phyloP scores from a whole-genome alignment of 2,329 filamentous ascomycete species.

The Endocalyx cinctus region DNA sequence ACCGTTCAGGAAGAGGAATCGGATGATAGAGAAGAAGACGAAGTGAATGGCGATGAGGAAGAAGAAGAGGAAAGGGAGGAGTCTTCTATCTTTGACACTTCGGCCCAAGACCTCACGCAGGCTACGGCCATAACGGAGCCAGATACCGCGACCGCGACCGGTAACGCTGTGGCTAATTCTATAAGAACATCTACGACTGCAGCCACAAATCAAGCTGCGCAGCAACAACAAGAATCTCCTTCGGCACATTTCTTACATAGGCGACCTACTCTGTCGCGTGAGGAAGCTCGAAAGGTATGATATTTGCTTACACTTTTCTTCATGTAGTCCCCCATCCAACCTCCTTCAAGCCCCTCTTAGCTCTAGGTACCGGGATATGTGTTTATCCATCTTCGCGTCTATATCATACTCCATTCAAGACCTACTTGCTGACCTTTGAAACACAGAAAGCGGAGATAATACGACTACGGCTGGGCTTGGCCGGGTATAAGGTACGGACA shows the following conservation, averaged over 20 bases:
- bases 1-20: constrained; percentile 10
- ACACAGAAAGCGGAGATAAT: constrained; percentile 60
- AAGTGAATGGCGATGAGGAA: constrained; percentile 29
- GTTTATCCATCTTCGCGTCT: background rate
- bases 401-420: background rate
- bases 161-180: no score
- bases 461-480: constrained; percentile 63
- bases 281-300: constrained; percentile 48
- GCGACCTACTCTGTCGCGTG: constrained; percentile 46
- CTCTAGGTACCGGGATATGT: no score
- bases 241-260: no score
- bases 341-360: no score
- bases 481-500: constrained; percentile 70
- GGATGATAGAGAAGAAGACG: constrained; percentile 7
- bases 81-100: constrained; percentile 48
- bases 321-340: no score
- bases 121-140: constrained; percentile 47
- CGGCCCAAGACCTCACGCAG: constrained; percentile 43
- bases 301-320: no score
- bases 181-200: no score
- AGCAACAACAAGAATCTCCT: no score
- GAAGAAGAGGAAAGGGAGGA: no score
- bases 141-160: constrained; percentile 29
- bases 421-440: background rate
- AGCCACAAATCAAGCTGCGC: no score